Base-by-base conservation (phyloP, 2,329 filamentous ascomycete genomes). In the Hansfordia pulvinata region DNA sequence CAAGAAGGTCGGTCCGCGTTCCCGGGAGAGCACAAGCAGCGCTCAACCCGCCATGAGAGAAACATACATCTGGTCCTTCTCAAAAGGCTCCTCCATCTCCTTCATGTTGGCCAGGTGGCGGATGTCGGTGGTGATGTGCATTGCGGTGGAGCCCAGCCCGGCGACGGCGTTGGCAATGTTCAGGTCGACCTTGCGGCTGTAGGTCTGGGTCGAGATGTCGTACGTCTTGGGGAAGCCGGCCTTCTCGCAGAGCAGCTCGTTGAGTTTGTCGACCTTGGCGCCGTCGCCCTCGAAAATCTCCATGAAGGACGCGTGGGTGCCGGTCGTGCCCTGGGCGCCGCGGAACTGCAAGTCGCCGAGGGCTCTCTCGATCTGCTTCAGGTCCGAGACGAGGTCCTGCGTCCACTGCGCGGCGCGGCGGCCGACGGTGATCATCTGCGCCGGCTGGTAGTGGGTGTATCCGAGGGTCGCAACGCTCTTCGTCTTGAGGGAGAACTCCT, bases 151-250 rank as follows among this genome's bases (percentile, higher is more conserved):
- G 14, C 81, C 85, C 27, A 93, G 73, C 2, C 74, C 81, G 17
- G 69, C 64, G 18, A 93, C 60, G n/a, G 80, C 82, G 45, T 90
- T 86, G 41, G 76, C 68, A n/a, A 93, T 62, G 30, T 76, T 64
- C 20, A 81, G 62, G 47, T 94, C 85, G 29, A 93, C 76, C 56
- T 90, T 90, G 35, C 83, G 70, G 4, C 78, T 75, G 54, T 58
- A 58, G 5, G 58, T 61, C 46, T 86, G 80, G 12, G 71, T 73
- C 6, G 75, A 78, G 31, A 84, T 35, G 23, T 46, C 53, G 35
- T 67, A 69, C 40, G 50, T 56, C 15, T 32, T 42, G 0, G 56
- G 48, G 48, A 74, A 74, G n/a, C 61, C 64, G 19, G 54, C 48
- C 45, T 70, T 70, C 31, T 61, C 28, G 47, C 67, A 71, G 6